Percentiles rank a stretch among this genome's conserved stretches.
Conservation (phyloP, 495 filamentous ascomycete species). For the Penicillium manginii region DNA sequence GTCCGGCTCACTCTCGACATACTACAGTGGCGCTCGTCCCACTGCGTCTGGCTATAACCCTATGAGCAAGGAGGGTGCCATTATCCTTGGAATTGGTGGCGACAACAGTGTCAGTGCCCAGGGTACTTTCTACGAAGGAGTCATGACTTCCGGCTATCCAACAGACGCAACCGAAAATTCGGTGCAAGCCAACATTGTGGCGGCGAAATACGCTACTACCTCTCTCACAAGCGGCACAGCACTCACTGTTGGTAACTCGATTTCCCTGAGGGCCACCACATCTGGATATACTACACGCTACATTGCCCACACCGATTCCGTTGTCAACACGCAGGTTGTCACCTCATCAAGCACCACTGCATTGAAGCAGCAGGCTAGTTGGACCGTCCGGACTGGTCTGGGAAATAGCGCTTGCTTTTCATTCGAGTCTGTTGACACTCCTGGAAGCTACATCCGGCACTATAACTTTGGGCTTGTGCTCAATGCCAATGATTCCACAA, state of each 20-base stretch:
- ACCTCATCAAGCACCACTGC: conserved; percentile 50
- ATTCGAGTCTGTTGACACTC: conserved; percentile 58
- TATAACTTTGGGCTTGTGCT: conserved; percentile 49
- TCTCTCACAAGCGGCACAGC: conserved; percentile 52
- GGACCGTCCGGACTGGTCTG: conserved; percentile 57
- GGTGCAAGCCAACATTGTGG: conserved; percentile 62
- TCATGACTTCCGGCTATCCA: conserved; percentile 62
- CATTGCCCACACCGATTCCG: conserved; percentile 51
- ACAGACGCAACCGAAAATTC: conserved; percentile 56
- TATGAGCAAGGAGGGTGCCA: conserved; percentile 64
- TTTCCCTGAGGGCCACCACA: conserved; percentile 56
- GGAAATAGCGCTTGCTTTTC: conserved; percentile 56
- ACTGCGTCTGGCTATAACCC: conserved; percentile 55
- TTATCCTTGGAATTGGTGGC: conserved; percentile 62
- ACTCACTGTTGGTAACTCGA: conserved; percentile 49
- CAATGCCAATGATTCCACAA: conserved; percentile 51
- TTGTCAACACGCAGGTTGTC: conserved; percentile 56
- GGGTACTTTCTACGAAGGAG: conserved; percentile 65
- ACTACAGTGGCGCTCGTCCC: conserved; percentile 56
- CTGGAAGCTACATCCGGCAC: conserved; percentile 60
- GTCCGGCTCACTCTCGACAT: conserved; percentile 57
- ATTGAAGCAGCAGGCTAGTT: conserved; percentile 55
- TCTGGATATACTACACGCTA: conserved; percentile 53
- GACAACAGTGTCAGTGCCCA: conserved; percentile 59
- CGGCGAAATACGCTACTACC: conserved; percentile 53